These are phyloP conservation scores for Mangifera indica DNA, from an alignment of 345 rosid genomes.

Conservation along the genomic window DNA sequence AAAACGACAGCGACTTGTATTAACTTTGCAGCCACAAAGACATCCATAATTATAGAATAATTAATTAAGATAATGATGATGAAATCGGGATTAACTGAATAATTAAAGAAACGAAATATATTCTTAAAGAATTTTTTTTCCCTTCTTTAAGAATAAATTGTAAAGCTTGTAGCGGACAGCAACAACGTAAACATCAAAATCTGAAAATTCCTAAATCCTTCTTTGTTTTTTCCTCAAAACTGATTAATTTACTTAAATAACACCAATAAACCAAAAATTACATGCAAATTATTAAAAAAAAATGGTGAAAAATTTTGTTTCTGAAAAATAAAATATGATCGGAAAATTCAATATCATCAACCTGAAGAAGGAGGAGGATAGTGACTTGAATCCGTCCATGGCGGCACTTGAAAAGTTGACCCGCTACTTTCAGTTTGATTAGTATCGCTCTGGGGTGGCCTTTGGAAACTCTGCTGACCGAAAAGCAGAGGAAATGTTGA, in stretches of 20 bases:
- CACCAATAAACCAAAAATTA: slow-evolving; percentile 7
- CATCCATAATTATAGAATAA: too few species aligned
- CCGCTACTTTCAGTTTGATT: slow-evolving; percentile 28
- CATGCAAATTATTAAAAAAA: slow-evolving; percentile 7
- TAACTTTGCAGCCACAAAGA: too few species aligned
- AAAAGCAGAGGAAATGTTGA: slow-evolving; percentile 53
- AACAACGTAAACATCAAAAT: slow-evolving; percentile 23
- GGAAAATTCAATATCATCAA: slow-evolving; percentile 5
- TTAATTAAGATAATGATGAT: too few species aligned
- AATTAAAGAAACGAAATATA: too few species aligned
- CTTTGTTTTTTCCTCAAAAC: slow-evolving; percentile 1
- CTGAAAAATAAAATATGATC: neutral
- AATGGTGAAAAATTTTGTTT: neutral
- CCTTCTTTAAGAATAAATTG: too few species aligned
- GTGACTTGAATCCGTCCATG: slow-evolving; percentile 37
- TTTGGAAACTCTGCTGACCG: slow-evolving; percentile 27
- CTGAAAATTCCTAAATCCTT: slow-evolving; percentile 19
- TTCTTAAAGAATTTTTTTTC: too few species aligned
- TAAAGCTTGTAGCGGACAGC: slow-evolving; percentile 8
- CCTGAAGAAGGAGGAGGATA: slow-evolving; percentile 35
- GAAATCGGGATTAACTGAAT: too few species aligned
- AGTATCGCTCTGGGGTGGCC: slow-evolving; percentile 25
- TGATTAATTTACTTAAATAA: neutral
- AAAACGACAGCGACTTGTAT: too few species aligned
- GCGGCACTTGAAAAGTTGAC: slow-evolving; percentile 28